Conservation (phyloP, 2,329 filamentous ascomycete species). For the Pyricularia sp. region DNA sequence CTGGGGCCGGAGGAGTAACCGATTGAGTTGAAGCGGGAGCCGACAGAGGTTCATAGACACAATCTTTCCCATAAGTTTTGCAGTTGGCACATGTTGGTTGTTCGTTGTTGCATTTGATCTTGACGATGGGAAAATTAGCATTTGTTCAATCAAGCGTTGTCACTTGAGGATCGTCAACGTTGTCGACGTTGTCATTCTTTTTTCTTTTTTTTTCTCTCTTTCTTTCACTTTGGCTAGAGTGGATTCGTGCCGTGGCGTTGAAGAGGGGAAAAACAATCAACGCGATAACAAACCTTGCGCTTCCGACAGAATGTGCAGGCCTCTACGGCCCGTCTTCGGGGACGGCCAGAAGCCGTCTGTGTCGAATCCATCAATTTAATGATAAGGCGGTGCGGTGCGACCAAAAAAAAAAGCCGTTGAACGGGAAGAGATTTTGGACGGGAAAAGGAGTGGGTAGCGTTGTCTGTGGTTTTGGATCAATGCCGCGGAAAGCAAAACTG, state of each 20-base stretch:
- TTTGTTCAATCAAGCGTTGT: background rate
- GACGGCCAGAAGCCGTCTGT: background rate
- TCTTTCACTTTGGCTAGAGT: background rate
- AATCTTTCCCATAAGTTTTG: slow-evolving; percentile 28
- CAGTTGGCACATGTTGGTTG: slow-evolving; percentile 7
- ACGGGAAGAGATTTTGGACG: background rate
- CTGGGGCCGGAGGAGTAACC: background rate
- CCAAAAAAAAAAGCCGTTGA: background rate
- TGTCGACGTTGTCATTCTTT: too few species aligned
- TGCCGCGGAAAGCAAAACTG: background rate
- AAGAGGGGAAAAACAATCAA: background rate
- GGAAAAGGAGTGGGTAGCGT: background rate
- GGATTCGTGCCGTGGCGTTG: background rate
- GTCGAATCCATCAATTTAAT: background rate
- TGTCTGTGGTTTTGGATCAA: background rate
- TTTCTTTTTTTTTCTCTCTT: background rate
- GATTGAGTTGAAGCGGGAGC: background rate
- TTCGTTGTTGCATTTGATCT: slow-evolving; percentile 8
- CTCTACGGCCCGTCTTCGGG: slow-evolving; percentile 2
- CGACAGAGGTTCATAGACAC: slow-evolving; percentile 23
- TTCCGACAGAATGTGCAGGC: slow-evolving; percentile 7
- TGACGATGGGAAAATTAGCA: background rate
- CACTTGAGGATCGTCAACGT: background rate
- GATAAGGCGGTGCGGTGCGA: background rate
- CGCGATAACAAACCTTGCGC: slow-evolving; percentile 5